These are phyloP conservation scores for Pyrenochaeta sp. DNA, from an alignment of 2,329 filamentous ascomycete genomes.

Conservation along the genomic window DNA sequence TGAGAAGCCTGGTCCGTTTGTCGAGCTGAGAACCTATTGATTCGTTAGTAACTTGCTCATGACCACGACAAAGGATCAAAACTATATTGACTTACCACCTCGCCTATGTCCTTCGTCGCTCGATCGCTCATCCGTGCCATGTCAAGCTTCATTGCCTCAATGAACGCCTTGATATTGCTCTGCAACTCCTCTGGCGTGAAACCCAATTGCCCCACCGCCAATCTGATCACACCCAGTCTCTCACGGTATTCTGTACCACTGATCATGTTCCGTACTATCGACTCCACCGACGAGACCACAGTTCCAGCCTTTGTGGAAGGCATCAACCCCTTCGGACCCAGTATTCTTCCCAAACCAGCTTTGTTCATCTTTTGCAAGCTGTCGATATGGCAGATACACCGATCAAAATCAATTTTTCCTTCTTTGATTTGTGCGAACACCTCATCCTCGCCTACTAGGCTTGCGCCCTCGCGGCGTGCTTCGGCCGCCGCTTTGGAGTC, in stretches of 20 bases:
- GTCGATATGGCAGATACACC: slow-evolving; percentile 83
- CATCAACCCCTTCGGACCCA: slow-evolving; percentile 93
- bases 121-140: slow-evolving; percentile 70
- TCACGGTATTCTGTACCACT: slow-evolving; percentile 90
- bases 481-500: slow-evolving; percentile 76
- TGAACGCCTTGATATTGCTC: slow-evolving; percentile 80
- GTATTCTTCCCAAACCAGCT: slow-evolving; percentile 77
- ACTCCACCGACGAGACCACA: slow-evolving; percentile 79
- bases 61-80: neutral
- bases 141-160: slow-evolving; percentile 80
- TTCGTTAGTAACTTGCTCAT: slow-evolving; percentile 47
- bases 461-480: slow-evolving; percentile 79
- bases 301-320: slow-evolving; percentile 87
- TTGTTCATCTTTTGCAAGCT: slow-evolving; percentile 81
- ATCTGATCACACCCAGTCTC: slow-evolving; percentile 79
- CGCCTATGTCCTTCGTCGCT: slow-evolving; percentile 75
- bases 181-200: slow-evolving; percentile 88
- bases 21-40: slow-evolving; percentile 78
- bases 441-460: slow-evolving; percentile 82
- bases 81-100: slow-evolving; percentile 61
- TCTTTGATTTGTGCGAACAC: slow-evolving; percentile 81
- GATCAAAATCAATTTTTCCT: slow-evolving; percentile 85
- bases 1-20: slow-evolving; percentile 84
- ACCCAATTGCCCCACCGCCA: slow-evolving; percentile 89
- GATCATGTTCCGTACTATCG: slow-evolving; percentile 80